Percentiles rank a stretch among this genome's conserved stretches.
phyloP scores from a whole-genome alignment of 257 asterid species.

The Anisodus tanguticus region DNA sequence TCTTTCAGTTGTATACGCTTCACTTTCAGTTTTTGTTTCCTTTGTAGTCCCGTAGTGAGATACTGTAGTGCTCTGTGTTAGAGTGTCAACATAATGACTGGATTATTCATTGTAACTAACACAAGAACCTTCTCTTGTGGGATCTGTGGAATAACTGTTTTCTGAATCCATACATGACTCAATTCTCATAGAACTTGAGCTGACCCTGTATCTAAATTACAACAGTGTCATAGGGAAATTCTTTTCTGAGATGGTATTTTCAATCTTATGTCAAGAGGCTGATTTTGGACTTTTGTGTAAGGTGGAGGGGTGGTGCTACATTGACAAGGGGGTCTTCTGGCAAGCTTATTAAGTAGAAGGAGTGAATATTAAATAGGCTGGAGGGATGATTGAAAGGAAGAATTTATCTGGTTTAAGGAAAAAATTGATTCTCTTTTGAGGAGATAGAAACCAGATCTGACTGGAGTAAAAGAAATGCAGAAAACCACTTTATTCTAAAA shows the following conservation, averaged over 20 bases:
- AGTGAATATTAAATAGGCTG: background rate
- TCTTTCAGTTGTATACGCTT: background rate
- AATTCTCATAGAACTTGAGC: background rate
- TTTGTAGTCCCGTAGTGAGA: background rate
- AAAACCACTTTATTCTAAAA: background rate
- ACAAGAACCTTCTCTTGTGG: background rate
- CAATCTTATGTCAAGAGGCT: background rate
- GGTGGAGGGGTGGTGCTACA: background rate
- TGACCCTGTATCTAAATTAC: background rate
- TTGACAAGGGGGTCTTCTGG: background rate
- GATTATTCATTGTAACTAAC: background rate
- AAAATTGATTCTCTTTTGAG: background rate
- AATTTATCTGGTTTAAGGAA: conserved; percentile 7
- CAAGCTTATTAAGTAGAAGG: background rate
- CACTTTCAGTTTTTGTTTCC: background rate
- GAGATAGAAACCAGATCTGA: conserved; percentile 21
- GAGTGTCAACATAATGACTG: too few species aligned
- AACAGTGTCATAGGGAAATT: background rate
- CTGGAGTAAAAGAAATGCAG: conserved; percentile 8
- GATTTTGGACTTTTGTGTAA: background rate
- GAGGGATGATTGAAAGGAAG: conserved; percentile 20
- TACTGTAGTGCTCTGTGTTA: background rate
- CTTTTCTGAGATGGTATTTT: background rate
- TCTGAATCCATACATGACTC: background rate
- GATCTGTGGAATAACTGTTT: background rate